phyloP scores from a whole-genome alignment of 768 basidiomycete species.

The Auricularia heimuer region DNA sequence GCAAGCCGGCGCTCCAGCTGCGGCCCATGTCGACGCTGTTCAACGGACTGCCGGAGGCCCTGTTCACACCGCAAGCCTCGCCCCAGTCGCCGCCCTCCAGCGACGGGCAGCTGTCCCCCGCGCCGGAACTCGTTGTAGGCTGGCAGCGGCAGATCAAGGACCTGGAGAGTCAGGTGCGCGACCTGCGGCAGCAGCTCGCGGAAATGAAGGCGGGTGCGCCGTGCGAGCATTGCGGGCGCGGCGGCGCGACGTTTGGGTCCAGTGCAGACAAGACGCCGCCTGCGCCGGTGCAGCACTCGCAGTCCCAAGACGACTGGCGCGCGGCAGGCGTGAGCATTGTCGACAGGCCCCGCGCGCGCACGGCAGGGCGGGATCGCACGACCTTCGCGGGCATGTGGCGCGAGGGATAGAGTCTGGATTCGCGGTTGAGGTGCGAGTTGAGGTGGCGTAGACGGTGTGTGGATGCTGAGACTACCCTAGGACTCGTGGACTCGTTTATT shows the following conservation, averaged over 20 bases:
- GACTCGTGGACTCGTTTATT: not conserved
- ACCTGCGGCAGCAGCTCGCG: conserved; percentile 61
- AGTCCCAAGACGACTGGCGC: not conserved
- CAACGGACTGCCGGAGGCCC: conserved; percentile 48
- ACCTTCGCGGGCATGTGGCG: conserved; percentile 1
- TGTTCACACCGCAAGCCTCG: conserved; percentile 22
- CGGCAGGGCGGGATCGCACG: not conserved
- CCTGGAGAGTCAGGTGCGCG: conserved; percentile 61
- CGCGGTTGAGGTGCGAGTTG: too few species aligned
- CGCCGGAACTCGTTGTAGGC: conserved; percentile 36
- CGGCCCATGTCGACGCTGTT: conserved; percentile 72
- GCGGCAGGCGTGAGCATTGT: not conserved
- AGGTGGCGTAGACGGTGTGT: not conserved
- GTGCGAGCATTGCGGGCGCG: conserved; percentile 57
- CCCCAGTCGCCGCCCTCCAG: conserved; percentile 30
- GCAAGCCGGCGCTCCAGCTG: conserved; percentile 39
- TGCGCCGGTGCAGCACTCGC: not conserved
- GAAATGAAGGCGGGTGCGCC: conserved; percentile 39
- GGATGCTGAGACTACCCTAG: too few species aligned
- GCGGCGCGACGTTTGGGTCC: conserved; percentile 12
- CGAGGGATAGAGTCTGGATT: not conserved
- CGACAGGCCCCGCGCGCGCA: not conserved
- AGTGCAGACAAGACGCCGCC: not conserved
- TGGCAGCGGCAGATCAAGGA: conserved; percentile 73
- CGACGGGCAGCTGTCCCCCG: conserved; percentile 34